These are phyloP conservation scores for Phaeotremella fagi DNA, from an alignment of 768 basidiomycete genomes.

Conservation along the genomic window DNA sequence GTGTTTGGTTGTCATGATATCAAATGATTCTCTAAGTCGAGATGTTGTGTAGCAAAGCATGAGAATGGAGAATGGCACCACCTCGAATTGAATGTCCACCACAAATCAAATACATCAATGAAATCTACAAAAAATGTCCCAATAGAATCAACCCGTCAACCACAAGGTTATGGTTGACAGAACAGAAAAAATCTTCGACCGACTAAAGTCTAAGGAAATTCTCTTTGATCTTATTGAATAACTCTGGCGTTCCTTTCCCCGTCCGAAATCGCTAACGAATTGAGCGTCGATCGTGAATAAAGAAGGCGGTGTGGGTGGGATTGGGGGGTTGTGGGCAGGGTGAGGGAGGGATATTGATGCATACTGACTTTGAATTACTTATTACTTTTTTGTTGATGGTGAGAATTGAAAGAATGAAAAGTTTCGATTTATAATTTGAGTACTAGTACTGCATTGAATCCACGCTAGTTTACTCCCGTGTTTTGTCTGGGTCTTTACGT, in stretches of 20 bases:
- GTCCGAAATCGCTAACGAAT: slow-evolving; percentile 29
- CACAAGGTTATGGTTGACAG: not conserved
- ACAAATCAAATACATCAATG: too few relatives aligned
- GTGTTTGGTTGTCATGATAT: too few relatives aligned
- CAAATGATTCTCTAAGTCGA: too few relatives aligned
- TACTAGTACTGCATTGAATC: too few relatives aligned
- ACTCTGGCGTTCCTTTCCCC: slow-evolving; percentile 34
- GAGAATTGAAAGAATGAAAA: too few relatives aligned
- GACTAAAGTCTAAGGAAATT: not conserved
- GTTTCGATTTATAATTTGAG: too few relatives aligned
- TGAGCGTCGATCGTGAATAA: slow-evolving; percentile 33
- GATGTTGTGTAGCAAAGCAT: too few relatives aligned
- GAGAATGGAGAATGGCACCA: not conserved
- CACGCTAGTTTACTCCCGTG: too few relatives aligned
- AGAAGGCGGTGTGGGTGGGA: slow-evolving; percentile 13
- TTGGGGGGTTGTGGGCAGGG: not conserved
- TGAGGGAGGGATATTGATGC: too few relatives aligned
- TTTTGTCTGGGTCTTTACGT: too few relatives aligned
- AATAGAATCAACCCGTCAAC: not conserved
- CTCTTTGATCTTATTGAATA: slow-evolving; percentile 3
- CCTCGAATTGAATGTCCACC: not conserved
- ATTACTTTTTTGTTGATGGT: too few relatives aligned
- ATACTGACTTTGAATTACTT: too few relatives aligned
- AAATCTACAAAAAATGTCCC: not conserved
- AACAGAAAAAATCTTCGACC: not conserved